Percentiles rank a stretch among this genome's conserved stretches.
Conservation (phyloP, 208 protist genomes). For the Trypanosoma platydactyli region DNA sequence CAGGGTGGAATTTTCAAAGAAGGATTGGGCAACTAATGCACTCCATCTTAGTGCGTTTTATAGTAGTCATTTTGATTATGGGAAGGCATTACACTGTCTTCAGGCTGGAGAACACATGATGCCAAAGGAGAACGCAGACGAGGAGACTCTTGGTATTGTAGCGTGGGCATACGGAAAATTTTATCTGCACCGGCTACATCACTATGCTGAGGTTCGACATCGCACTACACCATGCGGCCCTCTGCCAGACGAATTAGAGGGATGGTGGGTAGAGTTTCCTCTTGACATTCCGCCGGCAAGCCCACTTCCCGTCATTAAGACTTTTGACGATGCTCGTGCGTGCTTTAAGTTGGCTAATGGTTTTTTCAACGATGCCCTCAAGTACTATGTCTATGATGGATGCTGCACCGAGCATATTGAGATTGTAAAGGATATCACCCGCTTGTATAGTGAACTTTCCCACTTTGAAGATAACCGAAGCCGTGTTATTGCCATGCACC, state of each 20-base stretch:
- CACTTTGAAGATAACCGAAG: constrained; percentile 61
- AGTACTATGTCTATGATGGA: constrained; percentile 80
- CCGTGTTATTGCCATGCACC: constrained; percentile 75
- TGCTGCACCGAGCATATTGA: constrained; percentile 86
- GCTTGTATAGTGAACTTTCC: constrained; percentile 60
- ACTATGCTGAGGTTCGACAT: constrained; percentile 43
- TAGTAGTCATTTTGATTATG: constrained; percentile 61
- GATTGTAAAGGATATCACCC: constrained; percentile 63
- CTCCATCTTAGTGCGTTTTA: constrained; percentile 86
- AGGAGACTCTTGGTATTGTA: constrained; percentile 61
- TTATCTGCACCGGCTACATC: constrained; percentile 63
- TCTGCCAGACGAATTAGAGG: constrained; percentile 28
- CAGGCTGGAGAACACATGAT: constrained; percentile 77
- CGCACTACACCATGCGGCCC: constrained; percentile 9
- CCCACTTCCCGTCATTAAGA: constrained; percentile 40
- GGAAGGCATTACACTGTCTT: constrained; percentile 83
- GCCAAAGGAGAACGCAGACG: constrained; percentile 46
- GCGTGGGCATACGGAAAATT: constrained; percentile 78
- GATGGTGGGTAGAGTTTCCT: constrained; percentile 77
- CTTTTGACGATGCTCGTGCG: constrained; percentile 70
- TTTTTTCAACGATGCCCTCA: constrained; percentile 69
- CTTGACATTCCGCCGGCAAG: constrained; percentile 41
- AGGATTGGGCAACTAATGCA: constrained; percentile 84
- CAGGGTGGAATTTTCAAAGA: constrained; percentile 72
- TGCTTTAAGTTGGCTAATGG: constrained; percentile 74